A percentile compares a stretch with the other conserved stretches of the same genome.
Conservation (phyloP, 2,329 filamentous ascomycete species). For the Dothideomycetes sp. region DNA sequence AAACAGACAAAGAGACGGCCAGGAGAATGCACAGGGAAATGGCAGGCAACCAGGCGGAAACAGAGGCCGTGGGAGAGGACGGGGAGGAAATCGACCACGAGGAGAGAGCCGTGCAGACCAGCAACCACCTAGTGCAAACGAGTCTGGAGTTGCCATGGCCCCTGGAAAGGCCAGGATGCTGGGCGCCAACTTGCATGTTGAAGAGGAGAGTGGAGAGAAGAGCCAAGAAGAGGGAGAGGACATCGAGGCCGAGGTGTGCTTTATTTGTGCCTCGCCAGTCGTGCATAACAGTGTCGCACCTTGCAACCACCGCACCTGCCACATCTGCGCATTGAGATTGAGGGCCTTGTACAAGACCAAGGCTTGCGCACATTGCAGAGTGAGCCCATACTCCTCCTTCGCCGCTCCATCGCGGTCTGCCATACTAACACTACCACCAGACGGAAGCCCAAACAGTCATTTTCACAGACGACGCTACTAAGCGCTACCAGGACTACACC, state of each 20-base stretch:
- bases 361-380: conserved; percentile 89
- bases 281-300: conserved; percentile 80
- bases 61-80: conserved; percentile 1
- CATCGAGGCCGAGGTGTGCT: conserved; percentile 66
- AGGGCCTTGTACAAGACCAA: conserved; percentile 93
- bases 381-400: conserved; percentile 38
- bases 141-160: conserved; percentile 9
- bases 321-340: conserved; percentile 87
- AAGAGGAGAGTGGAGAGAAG: conserved; percentile 4
- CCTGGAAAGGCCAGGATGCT: conserved; percentile 4
- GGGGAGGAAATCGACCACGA: conserved; percentile 33
- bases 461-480: conserved; percentile 76
- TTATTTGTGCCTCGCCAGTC: conserved; percentile 90
- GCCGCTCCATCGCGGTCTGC: not conserved
- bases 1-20: conserved; percentile 20
- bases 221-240: conserved; percentile 15
- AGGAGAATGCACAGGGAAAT: conserved; percentile 17
- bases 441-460: conserved; percentile 71
- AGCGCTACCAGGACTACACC: conserved; percentile 76
- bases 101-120: conserved; percentile 16
- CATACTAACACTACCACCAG: conserved; percentile 27
- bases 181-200: not conserved
- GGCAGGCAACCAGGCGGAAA: conserved; percentile 16
- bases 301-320: conserved; percentile 93
- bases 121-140: conserved; percentile 17